A percentile compares a stretch with the other conserved stretches of the same genome.
Evolutionary conservation across 2,329 filamentous ascomycete genomes (phyloP).

Genomic region (Aspergillus costaricaensis): DNA sequence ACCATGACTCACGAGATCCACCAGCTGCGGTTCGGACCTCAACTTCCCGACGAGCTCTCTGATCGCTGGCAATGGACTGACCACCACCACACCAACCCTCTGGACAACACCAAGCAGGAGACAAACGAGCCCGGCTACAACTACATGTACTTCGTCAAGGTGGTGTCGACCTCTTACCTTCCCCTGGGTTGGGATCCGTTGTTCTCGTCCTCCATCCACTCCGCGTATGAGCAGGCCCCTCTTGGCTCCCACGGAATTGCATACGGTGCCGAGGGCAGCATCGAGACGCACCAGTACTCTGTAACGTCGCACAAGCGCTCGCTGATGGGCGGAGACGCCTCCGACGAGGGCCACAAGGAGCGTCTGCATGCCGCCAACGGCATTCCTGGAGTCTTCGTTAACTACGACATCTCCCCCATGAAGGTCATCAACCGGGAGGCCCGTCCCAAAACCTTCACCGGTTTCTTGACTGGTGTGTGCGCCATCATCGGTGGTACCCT

Average conservation of each 20-base stretch:
- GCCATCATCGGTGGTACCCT: slow-evolving; percentile 92
- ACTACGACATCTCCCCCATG: slow-evolving; percentile 99
- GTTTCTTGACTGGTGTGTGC: slow-evolving; percentile 91
- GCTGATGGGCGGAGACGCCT: slow-evolving; percentile 78
- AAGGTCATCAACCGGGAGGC: slow-evolving; percentile 98
- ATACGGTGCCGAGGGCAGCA: slow-evolving; percentile 68
- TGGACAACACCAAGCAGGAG: slow-evolving; percentile 76
- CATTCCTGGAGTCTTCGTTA: slow-evolving; percentile 98
- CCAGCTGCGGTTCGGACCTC: slow-evolving; percentile 86
- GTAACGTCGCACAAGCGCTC: slow-evolving; percentile 96
- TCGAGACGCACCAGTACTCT: slow-evolving; percentile 98
- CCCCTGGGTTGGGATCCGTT: slow-evolving; percentile 83
- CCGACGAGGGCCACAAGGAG: slow-evolving; percentile 87
- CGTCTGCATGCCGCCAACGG: slow-evolving; percentile 84
- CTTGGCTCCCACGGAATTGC: slow-evolving; percentile 71
- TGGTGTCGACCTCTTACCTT: slow-evolving; percentile 92
- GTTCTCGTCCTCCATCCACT: slow-evolving; percentile 41
- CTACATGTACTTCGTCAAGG: slow-evolving; percentile 99
- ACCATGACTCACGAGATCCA: slow-evolving; percentile 90
- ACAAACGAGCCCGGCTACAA: slow-evolving; percentile 85
- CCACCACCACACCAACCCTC: slow-evolving; percentile 81
- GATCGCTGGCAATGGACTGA: slow-evolving; percentile 73
- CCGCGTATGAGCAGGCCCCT: slow-evolving; percentile 55
- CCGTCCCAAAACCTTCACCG: slow-evolving; percentile 82
- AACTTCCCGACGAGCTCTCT: slow-evolving; percentile 72